Evolutionary conservation across 495 filamentous ascomycete genomes (phyloP).

Genomic region (Stereocaulon alpinum): DNA sequence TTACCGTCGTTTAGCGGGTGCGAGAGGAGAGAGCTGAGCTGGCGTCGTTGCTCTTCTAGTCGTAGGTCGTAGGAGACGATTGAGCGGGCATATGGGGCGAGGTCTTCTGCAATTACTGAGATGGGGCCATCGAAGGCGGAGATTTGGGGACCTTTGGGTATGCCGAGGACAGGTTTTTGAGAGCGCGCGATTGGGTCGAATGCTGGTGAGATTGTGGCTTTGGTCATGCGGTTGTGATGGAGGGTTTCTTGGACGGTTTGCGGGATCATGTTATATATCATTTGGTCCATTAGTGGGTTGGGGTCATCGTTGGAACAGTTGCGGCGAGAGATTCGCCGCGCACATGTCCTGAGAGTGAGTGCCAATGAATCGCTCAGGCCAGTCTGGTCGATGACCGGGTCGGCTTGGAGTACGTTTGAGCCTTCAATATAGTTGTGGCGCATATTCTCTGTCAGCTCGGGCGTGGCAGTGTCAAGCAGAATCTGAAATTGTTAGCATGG

Average conservation of each 20-base stretch:
- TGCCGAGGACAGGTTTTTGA: conserved; percentile 30
- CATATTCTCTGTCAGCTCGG: conserved; percentile 46
- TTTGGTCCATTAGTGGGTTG: neutral
- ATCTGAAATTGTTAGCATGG: neutral
- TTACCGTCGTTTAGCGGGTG: conserved; percentile 44
- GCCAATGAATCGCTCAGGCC: conserved; percentile 29
- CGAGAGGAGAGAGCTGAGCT: conserved; percentile 51
- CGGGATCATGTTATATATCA: conserved; percentile 5
- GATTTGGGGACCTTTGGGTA: conserved; percentile 30
- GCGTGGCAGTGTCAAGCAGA: conserved; percentile 50
- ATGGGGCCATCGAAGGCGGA: conserved; percentile 65
- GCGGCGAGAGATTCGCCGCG: neutral
- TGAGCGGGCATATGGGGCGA: conserved; percentile 72
- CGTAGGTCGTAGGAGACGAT: conserved; percentile 68
- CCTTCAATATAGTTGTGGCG: conserved; percentile 56
- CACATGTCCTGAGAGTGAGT: conserved; percentile 28
- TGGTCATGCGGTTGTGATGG: neutral
- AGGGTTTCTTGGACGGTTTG: neutral
- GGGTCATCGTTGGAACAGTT: neutral
- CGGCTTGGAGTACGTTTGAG: conserved; percentile 48
- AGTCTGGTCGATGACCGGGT: conserved; percentile 32
- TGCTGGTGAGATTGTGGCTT: conserved; percentile 22
- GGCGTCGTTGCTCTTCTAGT: conserved; percentile 55
- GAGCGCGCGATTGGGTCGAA: conserved; percentile 48
- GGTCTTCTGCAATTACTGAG: conserved; percentile 53